Conservation (phyloP, 768 basidiomycete species). For the Leccinellum luteum region DNA sequence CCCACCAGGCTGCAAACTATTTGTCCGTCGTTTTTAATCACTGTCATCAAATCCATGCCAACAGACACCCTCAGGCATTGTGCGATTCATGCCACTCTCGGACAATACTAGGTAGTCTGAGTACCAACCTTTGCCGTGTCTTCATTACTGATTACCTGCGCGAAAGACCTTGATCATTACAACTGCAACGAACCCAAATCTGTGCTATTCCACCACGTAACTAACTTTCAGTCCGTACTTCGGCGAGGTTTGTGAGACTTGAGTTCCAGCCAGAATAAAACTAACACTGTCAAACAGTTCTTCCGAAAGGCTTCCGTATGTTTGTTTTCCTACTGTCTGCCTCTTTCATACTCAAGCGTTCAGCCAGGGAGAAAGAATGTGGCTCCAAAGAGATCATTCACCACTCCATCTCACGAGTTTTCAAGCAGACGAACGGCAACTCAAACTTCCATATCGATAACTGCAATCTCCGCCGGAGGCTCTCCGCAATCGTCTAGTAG, state of each 20-base stretch:
- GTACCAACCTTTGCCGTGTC: background rate
- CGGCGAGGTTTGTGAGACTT: conserved; percentile 13
- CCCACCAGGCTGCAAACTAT: conserved; percentile 26
- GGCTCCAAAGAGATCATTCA: background rate
- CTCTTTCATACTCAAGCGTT: background rate
- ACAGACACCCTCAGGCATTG: conserved; percentile 18
- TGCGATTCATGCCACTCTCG: conserved; percentile 31
- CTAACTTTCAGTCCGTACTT: background rate
- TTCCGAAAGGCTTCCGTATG: conserved; percentile 9
- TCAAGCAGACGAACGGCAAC: conserved; percentile 9
- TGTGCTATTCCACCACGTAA: background rate
- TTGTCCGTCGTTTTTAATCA: conserved; percentile 17
- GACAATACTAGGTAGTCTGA: conserved; percentile 25
- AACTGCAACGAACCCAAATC: conserved; percentile 21
- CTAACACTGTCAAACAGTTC: conserved; percentile 3
- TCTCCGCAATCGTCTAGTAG: conserved; percentile 12
- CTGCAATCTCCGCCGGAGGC: conserved; percentile 15
- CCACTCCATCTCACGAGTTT: background rate
- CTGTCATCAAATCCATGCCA: background rate
- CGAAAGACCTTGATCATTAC: conserved; percentile 27
- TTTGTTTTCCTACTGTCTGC: background rate
- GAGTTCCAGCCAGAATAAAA: background rate
- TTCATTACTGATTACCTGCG: background rate
- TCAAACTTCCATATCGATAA: conserved; percentile 10
- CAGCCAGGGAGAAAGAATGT: conserved; percentile 2